A percentile compares a stretch with the other conserved stretches of the same genome.
Conservation (phyloP, 2,329 filamentous ascomycete genomes). For the Tolypocladium inflatum region DNA sequence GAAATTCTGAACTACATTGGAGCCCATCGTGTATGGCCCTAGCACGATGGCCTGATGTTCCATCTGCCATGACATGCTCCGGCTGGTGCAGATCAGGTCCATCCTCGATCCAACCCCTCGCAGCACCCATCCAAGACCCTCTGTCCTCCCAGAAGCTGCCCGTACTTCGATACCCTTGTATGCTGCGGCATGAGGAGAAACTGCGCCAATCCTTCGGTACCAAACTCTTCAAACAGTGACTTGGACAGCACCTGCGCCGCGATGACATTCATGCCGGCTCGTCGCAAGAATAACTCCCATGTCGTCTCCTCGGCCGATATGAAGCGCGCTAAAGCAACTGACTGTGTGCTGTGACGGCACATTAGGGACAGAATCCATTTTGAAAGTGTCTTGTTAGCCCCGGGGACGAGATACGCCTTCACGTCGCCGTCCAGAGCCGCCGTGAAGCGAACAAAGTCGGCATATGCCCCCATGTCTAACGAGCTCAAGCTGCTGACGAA, state of each 20-base stretch:
- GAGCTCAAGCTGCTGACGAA: constrained; percentile 24
- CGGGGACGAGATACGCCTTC: constrained; percentile 37
- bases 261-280: constrained; percentile 25
- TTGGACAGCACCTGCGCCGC: constrained; percentile 24
- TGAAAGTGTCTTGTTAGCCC: constrained; percentile 37
- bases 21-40: neutral
- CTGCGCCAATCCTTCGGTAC: constrained; percentile 15
- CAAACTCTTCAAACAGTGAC: constrained; percentile 14
- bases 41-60: neutral
- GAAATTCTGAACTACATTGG: neutral
- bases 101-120: neutral
- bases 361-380: constrained; percentile 47
- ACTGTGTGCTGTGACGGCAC: constrained; percentile 28
- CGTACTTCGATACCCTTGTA: constrained; percentile 15
- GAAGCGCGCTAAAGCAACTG: constrained; percentile 18
- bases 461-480: constrained; percentile 34
- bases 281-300: constrained; percentile 26
- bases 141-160: constrained; percentile 15
- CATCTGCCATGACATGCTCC: neutral
- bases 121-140: constrained; percentile 8
- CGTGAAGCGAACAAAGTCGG: constrained; percentile 41
- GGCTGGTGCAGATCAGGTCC: neutral
- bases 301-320: constrained; percentile 30
- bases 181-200: constrained; percentile 20
- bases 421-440: constrained; percentile 27